Percentiles rank a stretch among this genome's conserved stretches.
Conservation (phyloP, 2,329 filamentous ascomycete species). For the Alternaria viburni region DNA sequence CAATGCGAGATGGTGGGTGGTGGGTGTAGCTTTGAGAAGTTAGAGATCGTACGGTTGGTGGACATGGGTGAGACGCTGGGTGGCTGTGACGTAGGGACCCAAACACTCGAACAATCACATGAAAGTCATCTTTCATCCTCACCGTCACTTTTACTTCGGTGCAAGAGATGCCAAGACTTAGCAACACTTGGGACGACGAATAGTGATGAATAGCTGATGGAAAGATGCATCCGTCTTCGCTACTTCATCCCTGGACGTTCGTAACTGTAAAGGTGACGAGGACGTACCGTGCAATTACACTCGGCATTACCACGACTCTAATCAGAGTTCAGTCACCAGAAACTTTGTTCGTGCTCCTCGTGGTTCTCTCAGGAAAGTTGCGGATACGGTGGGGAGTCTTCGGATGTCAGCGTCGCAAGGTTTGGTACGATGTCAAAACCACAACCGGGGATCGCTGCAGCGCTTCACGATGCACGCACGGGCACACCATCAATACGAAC, state of each 20-base stretch:
- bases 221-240: background rate
- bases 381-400: background rate
- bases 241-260: background rate
- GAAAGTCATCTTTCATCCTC: accelerated
- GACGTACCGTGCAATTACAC: background rate
- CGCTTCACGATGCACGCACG: background rate
- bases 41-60: background rate
- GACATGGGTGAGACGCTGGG: background rate
- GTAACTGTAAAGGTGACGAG: background rate
- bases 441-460: background rate
- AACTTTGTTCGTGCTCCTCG: background rate
- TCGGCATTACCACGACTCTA: background rate
- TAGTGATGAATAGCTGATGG: background rate
- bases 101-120: background rate
- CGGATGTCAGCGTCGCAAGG: background rate
- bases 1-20: background rate
- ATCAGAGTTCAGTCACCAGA: background rate
- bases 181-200: background rate
- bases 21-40: background rate
- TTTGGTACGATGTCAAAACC: background rate
- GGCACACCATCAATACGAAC: background rate
- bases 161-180: background rate
- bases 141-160: background rate
- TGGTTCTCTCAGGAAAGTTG: background rate
- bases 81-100: background rate